Base-by-base conservation (phyloP, 2,329 filamentous ascomycete genomes). In the Clonostachys byssicola region DNA sequence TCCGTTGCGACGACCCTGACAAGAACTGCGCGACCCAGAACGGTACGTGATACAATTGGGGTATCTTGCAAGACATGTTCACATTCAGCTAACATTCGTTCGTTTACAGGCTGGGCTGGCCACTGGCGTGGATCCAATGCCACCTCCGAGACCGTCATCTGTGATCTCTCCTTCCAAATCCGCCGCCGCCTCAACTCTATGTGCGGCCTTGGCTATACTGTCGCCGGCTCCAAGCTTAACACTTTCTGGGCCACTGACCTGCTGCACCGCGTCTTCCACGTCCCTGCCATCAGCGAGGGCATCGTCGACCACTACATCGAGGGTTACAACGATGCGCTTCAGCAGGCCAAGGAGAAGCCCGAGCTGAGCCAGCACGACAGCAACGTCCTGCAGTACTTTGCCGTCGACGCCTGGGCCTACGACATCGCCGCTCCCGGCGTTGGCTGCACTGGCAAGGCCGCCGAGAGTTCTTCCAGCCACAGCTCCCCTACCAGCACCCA, bases 1-100 rank as follows among this genome's bases (percentile, higher is more conserved):
- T 88, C 70, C 78, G 84, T 17, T 88, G 85, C 54, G 85, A 89
- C 50, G 80, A 88, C 53, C 75, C 80, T 0, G 85, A 88, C 54
- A 66, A 72, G 17, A 88, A 88, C 66, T 88, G 85, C 55, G 65
- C 52, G 6, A 73, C 59, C 12, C 74, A 72, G 56, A 69, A 74
- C 23, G 59, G 68, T 70, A 55, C 46, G 65, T 59, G 5, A 16
- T 9, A n/a, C 33, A 12, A 13, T 18, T 16, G 16, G 3, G 17
- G 12, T 12, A 39, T n/a, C 36, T 39, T 39, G 23, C 23, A 30
- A 30, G 23, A 36, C 33, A 14, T 43, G 20, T 42, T 41, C 12
- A 34, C 12, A 2, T 1, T 2, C 1, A 4, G 0, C 23, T 30
- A 10, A 30, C 23, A 30, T 30, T 30, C 23, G 9, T 30, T 30